phyloP scores from a whole-genome alignment of 208 protist genomes.

The Acanthamoeba castellanii region DNA sequence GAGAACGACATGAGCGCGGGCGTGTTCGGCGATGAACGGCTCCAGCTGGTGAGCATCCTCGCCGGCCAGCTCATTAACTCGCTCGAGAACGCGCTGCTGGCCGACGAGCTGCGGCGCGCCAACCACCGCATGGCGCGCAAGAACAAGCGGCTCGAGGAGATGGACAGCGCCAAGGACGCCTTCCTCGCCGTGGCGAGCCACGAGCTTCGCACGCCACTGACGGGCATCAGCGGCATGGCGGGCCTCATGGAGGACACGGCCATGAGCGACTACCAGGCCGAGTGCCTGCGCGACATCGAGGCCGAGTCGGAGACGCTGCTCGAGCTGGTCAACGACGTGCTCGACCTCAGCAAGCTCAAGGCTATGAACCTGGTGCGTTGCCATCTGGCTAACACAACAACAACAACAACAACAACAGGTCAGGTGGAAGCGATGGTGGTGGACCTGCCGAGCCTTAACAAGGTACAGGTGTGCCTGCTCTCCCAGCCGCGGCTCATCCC shows the following conservation, averaged over 20 bases:
- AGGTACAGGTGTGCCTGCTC: background rate
- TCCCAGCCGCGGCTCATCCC: background rate
- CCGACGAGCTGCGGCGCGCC: background rate
- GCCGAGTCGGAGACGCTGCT: slow-evolving; percentile 2
- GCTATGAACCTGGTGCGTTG: slow-evolving; percentile 9
- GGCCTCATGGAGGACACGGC: slow-evolving; percentile 71
- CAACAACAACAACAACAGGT: background rate
- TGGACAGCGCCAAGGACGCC: slow-evolving; percentile 14
- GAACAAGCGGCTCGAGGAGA: background rate
- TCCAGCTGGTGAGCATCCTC: background rate
- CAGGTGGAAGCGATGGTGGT: background rate
- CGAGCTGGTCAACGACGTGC: slow-evolving; percentile 39
- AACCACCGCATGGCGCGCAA: slow-evolving; percentile 4
- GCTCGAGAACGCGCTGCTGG: slow-evolving; percentile 50
- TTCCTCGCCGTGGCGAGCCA: slow-evolving; percentile 76
- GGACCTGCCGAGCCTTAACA: background rate
- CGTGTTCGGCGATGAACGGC: background rate
- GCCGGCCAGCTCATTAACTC: slow-evolving; percentile 42
- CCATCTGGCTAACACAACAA: background rate
- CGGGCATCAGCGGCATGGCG: slow-evolving; percentile 81
- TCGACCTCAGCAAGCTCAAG: slow-evolving; percentile 68
- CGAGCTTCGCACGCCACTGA: slow-evolving; percentile 81
- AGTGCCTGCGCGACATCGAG: slow-evolving; percentile 43
- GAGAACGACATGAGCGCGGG: slow-evolving; percentile 1
- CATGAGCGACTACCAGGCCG: background rate